Base-by-base conservation (phyloP, 768 basidiomycete species). In the Macrocybe gigantea region DNA sequence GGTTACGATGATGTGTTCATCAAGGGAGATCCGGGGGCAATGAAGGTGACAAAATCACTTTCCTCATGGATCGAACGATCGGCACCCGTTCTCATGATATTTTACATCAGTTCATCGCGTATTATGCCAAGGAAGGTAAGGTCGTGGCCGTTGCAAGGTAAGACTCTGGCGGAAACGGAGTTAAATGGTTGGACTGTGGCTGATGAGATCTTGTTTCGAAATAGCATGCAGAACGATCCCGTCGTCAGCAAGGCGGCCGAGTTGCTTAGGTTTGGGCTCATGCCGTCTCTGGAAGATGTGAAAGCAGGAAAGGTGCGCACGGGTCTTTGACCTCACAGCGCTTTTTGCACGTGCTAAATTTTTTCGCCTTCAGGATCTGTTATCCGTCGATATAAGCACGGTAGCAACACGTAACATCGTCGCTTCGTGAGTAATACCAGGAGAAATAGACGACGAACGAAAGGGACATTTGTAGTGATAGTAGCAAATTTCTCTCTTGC, bases 171-270 rank as follows among this genome's bases (percentile, higher is more conserved):
- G 36, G 38, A 8, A 15, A 14, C 13, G 12, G 7, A 38, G 10
- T 11, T 11, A 31, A 10, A 32, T 37, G 1, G 11, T 34, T 12
- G 7, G 22, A 7, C 49, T 5, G 41, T 50, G 36, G 38, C 9
- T 39, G 32, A 34, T 33, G 38, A 33, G 31, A 33, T 43, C 35
- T 5, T 43, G 32, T 53, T 11, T 22, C 4, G 22, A 22, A 22
- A 22, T 45, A 85, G 83, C 56, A 91, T 91, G 86, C 83, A 84
- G 62, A 79, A 79, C 48, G 90, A 92, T 57, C 90, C 90, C 1
- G 75, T 89, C 32, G 86, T 92, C 31, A 74, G 78, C 48, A 85
- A 86, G 65, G 79, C 84, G 1, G 81, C 85, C 7, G 89, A 93
- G 64, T 69, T 96, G 31, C 63, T 94, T 54, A 73, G 88, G 41